Conservation (phyloP, 495 filamentous ascomycete species). For the Tuber brumale region DNA sequence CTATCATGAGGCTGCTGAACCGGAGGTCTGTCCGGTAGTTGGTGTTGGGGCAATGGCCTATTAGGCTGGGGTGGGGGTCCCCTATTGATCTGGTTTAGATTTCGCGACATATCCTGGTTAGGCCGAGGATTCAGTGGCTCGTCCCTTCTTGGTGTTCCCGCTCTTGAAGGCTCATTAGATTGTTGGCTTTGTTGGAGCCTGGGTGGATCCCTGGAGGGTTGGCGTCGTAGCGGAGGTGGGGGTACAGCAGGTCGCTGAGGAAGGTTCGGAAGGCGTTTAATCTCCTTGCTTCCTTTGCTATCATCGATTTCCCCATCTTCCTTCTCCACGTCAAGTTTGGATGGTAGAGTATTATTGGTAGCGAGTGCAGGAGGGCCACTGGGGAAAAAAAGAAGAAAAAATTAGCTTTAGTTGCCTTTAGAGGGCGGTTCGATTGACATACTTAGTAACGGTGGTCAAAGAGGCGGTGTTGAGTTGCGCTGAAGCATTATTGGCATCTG, state of each 20-base stretch:
- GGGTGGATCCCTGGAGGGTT: slow-evolving; percentile 27
- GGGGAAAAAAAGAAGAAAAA: neutral
- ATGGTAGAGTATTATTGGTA: slow-evolving; percentile 16
- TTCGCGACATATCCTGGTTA: slow-evolving; percentile 22
- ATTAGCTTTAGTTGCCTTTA: slow-evolving; percentile 12
- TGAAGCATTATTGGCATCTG: slow-evolving; percentile 14
- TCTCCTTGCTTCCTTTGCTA: slow-evolving; percentile 26
- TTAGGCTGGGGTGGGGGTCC: slow-evolving; percentile 12
- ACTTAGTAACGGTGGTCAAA: slow-evolving; percentile 15
- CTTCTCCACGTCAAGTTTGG: slow-evolving; percentile 33
- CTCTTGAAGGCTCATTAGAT: slow-evolving; percentile 25
- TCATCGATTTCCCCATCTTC: slow-evolving; percentile 44
- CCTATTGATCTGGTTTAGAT: slow-evolving; percentile 17
- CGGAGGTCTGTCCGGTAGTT: slow-evolving; percentile 39
- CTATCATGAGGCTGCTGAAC: slow-evolving; percentile 33
- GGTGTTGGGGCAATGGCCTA: slow-evolving; percentile 30
- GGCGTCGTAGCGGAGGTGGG: slow-evolving; percentile 22
- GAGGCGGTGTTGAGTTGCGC: slow-evolving; percentile 7
- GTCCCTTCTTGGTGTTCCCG: slow-evolving; percentile 32
- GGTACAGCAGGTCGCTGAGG: slow-evolving; percentile 21
- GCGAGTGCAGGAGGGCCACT: slow-evolving; percentile 15
- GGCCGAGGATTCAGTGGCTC: slow-evolving; percentile 23
- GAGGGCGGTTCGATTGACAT: slow-evolving; percentile 8
- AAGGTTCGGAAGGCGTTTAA: slow-evolving; percentile 7
- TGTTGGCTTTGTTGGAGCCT: slow-evolving; percentile 28